Conservation (phyloP, 352 stramenopile species). For the Globisporangium recalcitrans region DNA sequence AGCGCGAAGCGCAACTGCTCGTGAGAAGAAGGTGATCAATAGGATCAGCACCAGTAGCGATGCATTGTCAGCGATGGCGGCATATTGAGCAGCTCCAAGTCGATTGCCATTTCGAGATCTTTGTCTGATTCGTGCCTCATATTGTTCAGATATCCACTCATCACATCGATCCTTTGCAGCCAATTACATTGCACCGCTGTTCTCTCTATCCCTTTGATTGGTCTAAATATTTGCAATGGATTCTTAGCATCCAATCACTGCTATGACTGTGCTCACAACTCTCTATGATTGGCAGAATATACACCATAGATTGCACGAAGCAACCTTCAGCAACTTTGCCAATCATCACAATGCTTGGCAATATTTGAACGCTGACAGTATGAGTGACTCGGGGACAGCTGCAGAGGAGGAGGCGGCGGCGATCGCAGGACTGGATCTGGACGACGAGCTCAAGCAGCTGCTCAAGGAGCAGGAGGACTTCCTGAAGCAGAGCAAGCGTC, state of each 20-base stretch:
- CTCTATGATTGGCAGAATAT: not conserved
- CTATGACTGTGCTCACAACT: not conserved
- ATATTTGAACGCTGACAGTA: not conserved
- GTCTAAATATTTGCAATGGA: not conserved
- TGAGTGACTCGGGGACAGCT: not conserved
- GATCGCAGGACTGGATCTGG: conserved; percentile 45
- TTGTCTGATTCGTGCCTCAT: no score
- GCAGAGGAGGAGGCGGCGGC: not conserved
- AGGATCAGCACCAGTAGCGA: no score
- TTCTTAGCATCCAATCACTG: not conserved
- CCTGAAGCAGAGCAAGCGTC: conserved; percentile 45
- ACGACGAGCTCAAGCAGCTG: conserved; percentile 73
- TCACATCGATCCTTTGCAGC: not conserved
- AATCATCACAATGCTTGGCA: not conserved
- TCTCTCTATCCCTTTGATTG: no score
- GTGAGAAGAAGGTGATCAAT: no score
- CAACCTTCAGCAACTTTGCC: not conserved
- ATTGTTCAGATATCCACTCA: not conserved
- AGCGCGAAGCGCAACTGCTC: not conserved
- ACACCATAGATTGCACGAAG: no score
- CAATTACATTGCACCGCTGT: not conserved
- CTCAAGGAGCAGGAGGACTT: conserved; percentile 82
- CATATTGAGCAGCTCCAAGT: not conserved
- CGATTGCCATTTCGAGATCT: not conserved
- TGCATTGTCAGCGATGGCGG: not conserved